Evolutionary conservation across 1,284 basidiomycete species (phyloP), one percentile per base, ranked within the genome.

Genomic region (Microbotryum scabiosae): DNA sequence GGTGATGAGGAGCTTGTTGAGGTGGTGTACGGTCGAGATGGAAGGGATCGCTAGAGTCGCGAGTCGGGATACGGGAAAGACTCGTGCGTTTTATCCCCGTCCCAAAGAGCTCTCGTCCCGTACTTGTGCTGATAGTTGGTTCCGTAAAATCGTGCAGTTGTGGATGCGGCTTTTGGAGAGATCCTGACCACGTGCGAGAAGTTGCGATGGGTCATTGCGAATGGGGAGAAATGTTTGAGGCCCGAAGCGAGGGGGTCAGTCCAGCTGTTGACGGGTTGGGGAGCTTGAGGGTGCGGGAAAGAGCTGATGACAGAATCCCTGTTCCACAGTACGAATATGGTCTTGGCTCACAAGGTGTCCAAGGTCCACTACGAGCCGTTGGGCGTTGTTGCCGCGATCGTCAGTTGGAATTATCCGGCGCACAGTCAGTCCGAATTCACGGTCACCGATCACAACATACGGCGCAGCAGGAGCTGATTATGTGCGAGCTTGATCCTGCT

Each of bases 11-110:
- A 93, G 87, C 69, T 74, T 98, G 69, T 81, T 90, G 69, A 86
- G 86, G 65, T 98, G 94, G 93, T 79, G 94, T 16, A 83, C 94
- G 30, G 83, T 86, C 67, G 90, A 94, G 69, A 84, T 91, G 76
- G 87, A 93, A 61, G 77, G 78, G 23, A 90, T 92, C 70, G 89
- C 89, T 8, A 80, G 85, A 51, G 87, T 96, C n/a, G 90, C 90
- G 43, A 90, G 88, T 72, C 80, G 93, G 44, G 94, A 98, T 75
- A 92, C 91, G 0, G 94, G 94, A 61, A 98, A 97, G 79, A 97
- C 94, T 41, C 79, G 91, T 91, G 70, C 74, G 87, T 82, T 10
- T 7, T 25, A 12, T 43, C 21, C 18, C n/a, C n/a, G n/a, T 30
- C 7, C 30, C 30, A 30, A 30, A 52, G 16, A 30, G 5, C 6